Base-by-base conservation (phyloP, 148 eudicot species). In the Heliamphora exappendiculata region DNA sequence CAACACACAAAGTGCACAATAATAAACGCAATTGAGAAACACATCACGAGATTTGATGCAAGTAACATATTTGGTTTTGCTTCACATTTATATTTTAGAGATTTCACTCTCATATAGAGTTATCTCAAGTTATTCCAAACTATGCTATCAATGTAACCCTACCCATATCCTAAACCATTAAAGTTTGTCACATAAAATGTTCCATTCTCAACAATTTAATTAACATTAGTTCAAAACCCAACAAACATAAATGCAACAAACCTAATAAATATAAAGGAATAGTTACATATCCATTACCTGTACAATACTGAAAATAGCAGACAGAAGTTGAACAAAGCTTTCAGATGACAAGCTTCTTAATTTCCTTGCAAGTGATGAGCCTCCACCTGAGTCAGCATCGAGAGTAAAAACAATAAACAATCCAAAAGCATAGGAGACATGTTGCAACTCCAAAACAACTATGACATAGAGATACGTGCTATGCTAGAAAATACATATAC, bases 311-410 rank as follows among this genome's bases (percentile, higher is more conserved):
- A 71, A 71, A 53, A 71, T 71, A 51, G 75, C 75, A 29, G 45
- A 12, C 75, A 71, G 53, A 53, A 71, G 75, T 71, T 71, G 75
- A 33, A 71, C 45, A 2, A 71, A 94, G 91, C 89, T 82, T 78
- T 94, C 98, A 76, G 95, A 85, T 76, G 97, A 85, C 79, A 94
- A 78, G 74, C 90, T 90, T 89, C 91, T 94, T 86, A 94, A 80
- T 84, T 85, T 89, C 86, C 89, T 89, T 68, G 93, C 98, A 72
- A 94, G 94, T 44, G 96, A 91, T 73, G 93, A 88, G 76, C 98
- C 88, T 58, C 89, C 96, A 80, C 98, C 97, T 94, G 84, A 55
- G 82, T 62, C 82, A 86, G 59, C 81, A 78, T 77, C 51, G 54
- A 29, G 2, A 68, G 71, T 67, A 59, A 22, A 55, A 64, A 39